Base-by-base conservation (phyloP, 805 yeast species). In the Candida caryicola region DNA sequence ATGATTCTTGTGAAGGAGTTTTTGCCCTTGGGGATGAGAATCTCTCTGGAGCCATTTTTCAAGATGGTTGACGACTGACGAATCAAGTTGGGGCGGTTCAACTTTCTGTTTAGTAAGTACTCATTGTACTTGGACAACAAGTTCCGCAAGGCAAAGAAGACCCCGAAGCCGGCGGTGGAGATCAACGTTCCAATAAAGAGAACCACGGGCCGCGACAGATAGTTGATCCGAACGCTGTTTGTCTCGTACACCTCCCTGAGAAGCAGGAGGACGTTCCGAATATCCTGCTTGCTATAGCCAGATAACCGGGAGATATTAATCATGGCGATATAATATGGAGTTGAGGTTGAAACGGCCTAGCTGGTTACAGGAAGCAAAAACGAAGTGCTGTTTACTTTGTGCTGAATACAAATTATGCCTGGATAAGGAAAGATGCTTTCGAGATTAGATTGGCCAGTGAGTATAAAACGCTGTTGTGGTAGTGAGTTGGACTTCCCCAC, bases 1-100 rank as follows among this genome's bases (percentile, higher is more conserved):
- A 67, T 66, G 16, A 77, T 66, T 28, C 74, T 49, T 9, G 69
- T 47, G 49, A 51, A 59, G 27, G 48, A 58, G 47, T 49, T 58
- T 44, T 52, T 64, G 26, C 68, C 76, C 60, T 59, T 74, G 47
- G 59, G 77, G n/a, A 77, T 71, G 40, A 62, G 63, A 23, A 77
- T 67, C 35, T 66, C 66, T 45, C 81, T 60, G n/a, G 67, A 48
- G 1, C 76, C 76, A 44, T 68, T 69, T 43, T 64, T 59, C 39
- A 69, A 54, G n/a, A 68, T 55, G 10, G 69, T 66, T 7, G 73
- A 66, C 9, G 68, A 62, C 45, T 65, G 73, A 32, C 74, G 51
- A 28, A 67, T 64, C 37, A 69, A 54, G 29, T 47, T 48, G 1
- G 74, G 73, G 12, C 74, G 46, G 34, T 55, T 56, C 23, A 46